Evolutionary conservation across 2,329 filamentous ascomycete genomes (phyloP).

Genomic region (Fusarium annulatum): DNA sequence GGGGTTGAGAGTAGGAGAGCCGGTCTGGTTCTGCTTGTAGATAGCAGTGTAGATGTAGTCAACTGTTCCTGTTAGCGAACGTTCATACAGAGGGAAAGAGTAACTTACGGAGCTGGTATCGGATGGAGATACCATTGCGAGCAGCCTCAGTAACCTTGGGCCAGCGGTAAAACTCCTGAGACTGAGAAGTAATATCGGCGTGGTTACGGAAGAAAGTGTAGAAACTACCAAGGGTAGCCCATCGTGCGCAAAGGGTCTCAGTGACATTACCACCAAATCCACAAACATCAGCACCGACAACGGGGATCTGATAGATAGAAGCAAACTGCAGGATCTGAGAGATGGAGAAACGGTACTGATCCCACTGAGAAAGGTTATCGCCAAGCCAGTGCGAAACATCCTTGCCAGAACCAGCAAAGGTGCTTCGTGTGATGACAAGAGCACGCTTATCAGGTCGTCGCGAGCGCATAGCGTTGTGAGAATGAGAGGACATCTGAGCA

Average conservation of each 20-base stretch:
- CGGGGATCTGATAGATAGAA: slow-evolving; percentile 74
- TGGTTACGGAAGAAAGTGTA: slow-evolving; percentile 77
- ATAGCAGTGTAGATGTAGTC: slow-evolving; percentile 82
- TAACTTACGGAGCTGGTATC: slow-evolving; percentile 67
- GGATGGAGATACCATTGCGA: slow-evolving; percentile 72
- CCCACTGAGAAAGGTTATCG: slow-evolving; percentile 60
- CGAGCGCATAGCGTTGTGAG: slow-evolving; percentile 72
- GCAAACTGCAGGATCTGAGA: slow-evolving; percentile 69
- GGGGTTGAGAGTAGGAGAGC: slow-evolving; percentile 74
- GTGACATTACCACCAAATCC: slow-evolving; percentile 73
- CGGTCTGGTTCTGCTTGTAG: slow-evolving; percentile 67
- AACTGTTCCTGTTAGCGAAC: slow-evolving; percentile 48
- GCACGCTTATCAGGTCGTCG: slow-evolving; percentile 73
- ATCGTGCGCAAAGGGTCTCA: slow-evolving; percentile 55
- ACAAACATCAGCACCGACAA: slow-evolving; percentile 80
- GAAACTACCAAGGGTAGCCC: slow-evolving; percentile 74
- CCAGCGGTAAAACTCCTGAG: slow-evolving; percentile 77
- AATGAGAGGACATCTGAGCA: slow-evolving; percentile 76
- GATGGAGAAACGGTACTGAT: slow-evolving; percentile 68
- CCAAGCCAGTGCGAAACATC: slow-evolving; percentile 73
- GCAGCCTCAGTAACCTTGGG: slow-evolving; percentile 69
- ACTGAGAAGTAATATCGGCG: slow-evolving; percentile 55
- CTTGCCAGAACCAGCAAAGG: slow-evolving; percentile 76
- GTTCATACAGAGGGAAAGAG: fast-evolving
- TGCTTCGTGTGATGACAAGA: slow-evolving; percentile 79